Evolutionary conservation across 2,329 filamentous ascomycete species (phyloP).

Genomic region (Trichoderma sp.): DNA sequence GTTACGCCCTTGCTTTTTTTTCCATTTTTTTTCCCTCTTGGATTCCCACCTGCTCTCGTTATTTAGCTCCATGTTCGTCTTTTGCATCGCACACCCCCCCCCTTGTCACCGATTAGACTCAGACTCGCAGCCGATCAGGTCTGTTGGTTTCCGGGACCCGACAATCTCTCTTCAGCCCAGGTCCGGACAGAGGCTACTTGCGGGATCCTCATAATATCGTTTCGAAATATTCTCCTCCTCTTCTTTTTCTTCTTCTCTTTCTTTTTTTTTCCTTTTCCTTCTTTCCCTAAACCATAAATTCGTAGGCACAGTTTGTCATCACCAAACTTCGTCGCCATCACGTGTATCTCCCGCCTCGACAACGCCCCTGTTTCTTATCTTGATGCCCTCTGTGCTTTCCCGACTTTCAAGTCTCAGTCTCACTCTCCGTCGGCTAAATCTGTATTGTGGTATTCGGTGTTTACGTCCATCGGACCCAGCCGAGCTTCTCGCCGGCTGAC

Average conservation of each 20-base stretch:
- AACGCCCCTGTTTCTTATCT: not conserved
- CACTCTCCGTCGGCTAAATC: not conserved
- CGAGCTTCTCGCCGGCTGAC: not conserved
- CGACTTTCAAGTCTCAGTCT: not conserved
- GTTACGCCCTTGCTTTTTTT: not conserved
- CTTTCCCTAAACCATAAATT: not conserved
- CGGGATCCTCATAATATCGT: not conserved
- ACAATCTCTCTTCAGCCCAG: slow-evolving; percentile 19
- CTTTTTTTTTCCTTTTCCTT: not conserved
- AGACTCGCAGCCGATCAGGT: slow-evolving; percentile 19
- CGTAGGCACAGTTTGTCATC: not conserved
- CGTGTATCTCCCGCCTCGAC: not conserved
- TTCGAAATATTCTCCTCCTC: not conserved
- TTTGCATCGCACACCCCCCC: slow-evolving; percentile 10
- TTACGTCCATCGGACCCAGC: not conserved
- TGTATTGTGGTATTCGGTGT: slow-evolving; percentile 4
- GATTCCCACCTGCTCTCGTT: slow-evolving; percentile 8
- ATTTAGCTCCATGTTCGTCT: slow-evolving; percentile 8
- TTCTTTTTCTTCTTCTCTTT: not conserved
- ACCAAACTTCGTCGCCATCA: slow-evolving; percentile 1
- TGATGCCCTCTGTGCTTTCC: not conserved
- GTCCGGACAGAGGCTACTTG: not conserved
- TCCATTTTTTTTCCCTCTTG: not conserved
- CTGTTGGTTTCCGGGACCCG: slow-evolving; percentile 15
- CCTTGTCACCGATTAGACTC: slow-evolving; percentile 19